Evolutionary conservation across 2,329 filamentous ascomycete species (phyloP), one percentile per base, ranked within the genome.

Genomic region (Fusarium luffae): DNA sequence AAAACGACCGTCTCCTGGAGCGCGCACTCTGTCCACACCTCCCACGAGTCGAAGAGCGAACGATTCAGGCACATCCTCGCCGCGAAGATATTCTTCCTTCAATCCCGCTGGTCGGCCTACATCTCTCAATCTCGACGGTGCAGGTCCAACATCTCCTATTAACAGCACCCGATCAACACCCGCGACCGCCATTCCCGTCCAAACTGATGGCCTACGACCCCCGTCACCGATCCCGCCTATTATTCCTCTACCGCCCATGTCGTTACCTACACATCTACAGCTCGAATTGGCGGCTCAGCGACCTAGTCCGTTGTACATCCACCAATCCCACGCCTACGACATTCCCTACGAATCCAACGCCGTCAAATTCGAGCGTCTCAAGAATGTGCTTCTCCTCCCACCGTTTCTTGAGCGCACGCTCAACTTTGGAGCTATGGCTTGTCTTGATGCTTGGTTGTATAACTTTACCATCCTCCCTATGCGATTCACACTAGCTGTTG

Each of bases 381-480:
- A 93, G 70, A 98, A 98, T 77, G 97, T 98, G 65, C 81, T 99
- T 8, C 84, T 94, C 27, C 82, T 99, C 5, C 94, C 95, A 0
- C 87, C 89, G 0, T 92, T 92, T 65, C 85, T 99, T 7, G 96
- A 99, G 80, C 88, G 91, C 47, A 91, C 94, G 1, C 86, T 99
- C 8, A 89, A 90, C 63, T 98, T 99, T 80, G 96, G 96, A 9
- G 90, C 93, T 1, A 81, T 98, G 34, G 94, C 95, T 9, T 99
- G 96, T 80, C 84, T 99, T 8, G 96, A 99, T 78, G 92, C 95
- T 3, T 99, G 95, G 94, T 87, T 99, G 2, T 96, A 98, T 81
- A 97, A 93, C 1, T 97, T 99, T 74, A 99, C 96, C 0, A 97
- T 99, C 46, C 83, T 99, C 0, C 96, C 96, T 1, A 86, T 99